phyloP scores from a whole-genome alignment of 1,139 yeast species.

The Zygoascus hellenicus region DNA sequence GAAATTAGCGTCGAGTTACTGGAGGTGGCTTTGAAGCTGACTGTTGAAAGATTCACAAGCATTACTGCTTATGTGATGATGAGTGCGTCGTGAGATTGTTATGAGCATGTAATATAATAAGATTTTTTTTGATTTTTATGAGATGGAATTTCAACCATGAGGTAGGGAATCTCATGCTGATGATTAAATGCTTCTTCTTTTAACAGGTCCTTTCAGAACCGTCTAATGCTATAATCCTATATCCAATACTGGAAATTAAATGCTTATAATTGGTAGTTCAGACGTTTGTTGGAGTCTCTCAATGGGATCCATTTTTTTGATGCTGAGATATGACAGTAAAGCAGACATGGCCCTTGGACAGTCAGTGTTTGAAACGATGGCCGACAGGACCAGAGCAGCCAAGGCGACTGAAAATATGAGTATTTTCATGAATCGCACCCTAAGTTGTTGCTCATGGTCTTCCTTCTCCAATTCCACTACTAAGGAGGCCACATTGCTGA shows the following conservation, averaged over 20 bases:
- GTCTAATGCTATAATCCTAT: too few species aligned
- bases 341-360: background rate
- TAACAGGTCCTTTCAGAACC: too few species aligned
- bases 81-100: constrained; percentile 1
- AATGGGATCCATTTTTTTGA: background rate
- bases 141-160: too few species aligned
- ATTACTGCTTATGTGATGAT: constrained; percentile 31
- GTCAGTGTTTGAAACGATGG: constrained; percentile 1
- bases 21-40: constrained; percentile 56
- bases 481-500: constrained; percentile 19
- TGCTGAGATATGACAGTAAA: background rate
- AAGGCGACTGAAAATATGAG: constrained; percentile 7
- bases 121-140: background rate
- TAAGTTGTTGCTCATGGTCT: constrained; percentile 25
- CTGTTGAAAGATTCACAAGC: constrained; percentile 63
- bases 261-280: background rate
- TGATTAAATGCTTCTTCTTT: too few species aligned
- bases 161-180: too few species aligned
- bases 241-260: background rate
- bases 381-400: constrained; percentile 10
- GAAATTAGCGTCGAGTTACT: constrained; percentile 66
- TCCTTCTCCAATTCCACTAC: constrained; percentile 23
- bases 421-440: constrained; percentile 23
- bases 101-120: background rate
- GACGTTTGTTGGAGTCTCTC: background rate